A percentile compares a stretch with the other conserved stretches of the same genome.
phyloP scores from a whole-genome alignment of 2,329 filamentous ascomycete genomes.

The Aquanectria penicillioides region DNA sequence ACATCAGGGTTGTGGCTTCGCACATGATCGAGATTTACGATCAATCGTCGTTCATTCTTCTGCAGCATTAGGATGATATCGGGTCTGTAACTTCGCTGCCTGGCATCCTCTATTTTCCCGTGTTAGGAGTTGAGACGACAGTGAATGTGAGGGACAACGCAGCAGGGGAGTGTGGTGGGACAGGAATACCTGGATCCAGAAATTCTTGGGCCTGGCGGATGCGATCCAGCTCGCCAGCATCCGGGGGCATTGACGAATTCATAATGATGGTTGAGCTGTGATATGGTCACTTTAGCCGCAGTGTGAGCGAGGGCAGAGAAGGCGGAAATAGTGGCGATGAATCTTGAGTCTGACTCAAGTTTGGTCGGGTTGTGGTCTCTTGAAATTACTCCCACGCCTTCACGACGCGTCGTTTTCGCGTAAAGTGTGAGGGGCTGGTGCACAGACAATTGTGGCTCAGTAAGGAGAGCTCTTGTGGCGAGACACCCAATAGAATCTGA shows the following conservation, averaged over 20 bases:
- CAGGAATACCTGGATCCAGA: conserved; percentile 82
- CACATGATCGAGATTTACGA: conserved; percentile 89
- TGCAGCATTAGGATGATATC: conserved; percentile 85
- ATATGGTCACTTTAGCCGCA: conserved; percentile 15
- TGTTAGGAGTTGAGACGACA: conserved; percentile 23
- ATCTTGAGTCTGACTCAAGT: too few species aligned
- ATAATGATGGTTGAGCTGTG: conserved; percentile 56
- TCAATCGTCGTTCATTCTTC: conserved; percentile 71
- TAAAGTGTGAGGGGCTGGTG: conserved; percentile 36
- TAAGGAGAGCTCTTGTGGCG: neutral
- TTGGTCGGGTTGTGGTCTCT: conserved; percentile 24
- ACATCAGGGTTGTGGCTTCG: conserved; percentile 87
- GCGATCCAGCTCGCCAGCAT: conserved; percentile 85
- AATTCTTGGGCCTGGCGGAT: conserved; percentile 91
- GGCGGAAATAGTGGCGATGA: conserved; percentile 31
- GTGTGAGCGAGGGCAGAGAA: conserved; percentile 19
- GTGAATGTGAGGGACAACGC: too few species aligned
- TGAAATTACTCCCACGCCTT: conserved; percentile 32
- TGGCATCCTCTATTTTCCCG: conserved; percentile 54
- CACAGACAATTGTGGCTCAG: conserved; percentile 1
- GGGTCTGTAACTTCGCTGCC: conserved; percentile 80
- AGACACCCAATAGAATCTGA: too few species aligned
- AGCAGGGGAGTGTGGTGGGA: neutral
- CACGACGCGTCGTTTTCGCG: conserved; percentile 37
- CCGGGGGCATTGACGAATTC: conserved; percentile 80